phyloP scores from a whole-genome alignment of 306 rosid genomes.

The Ceratonia siliqua region DNA sequence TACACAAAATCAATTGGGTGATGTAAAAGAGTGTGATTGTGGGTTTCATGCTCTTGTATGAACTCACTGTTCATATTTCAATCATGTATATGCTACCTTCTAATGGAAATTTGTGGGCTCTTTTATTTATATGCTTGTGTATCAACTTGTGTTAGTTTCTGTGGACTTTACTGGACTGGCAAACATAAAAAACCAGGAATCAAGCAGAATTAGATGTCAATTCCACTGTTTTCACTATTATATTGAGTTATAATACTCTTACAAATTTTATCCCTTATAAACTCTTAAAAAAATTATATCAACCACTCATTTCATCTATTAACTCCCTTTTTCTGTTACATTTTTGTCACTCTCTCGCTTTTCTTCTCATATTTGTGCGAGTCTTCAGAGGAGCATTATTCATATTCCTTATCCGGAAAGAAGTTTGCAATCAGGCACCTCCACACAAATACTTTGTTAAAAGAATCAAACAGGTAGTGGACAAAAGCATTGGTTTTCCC shows the following conservation, averaged over 20 bases:
- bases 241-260: no score
- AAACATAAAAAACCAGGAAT: no score
- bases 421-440: conserved; percentile 41
- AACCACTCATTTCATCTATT: no score
- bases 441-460: conserved; percentile 27
- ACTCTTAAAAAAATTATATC: no score
- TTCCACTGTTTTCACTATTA: conserved; percentile 23
- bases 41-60: conserved; percentile 33
- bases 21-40: conserved; percentile 31
- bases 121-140: conserved; percentile 26
- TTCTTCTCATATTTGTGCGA: no score
- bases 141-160: conserved; percentile 39
- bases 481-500: conserved; percentile 38
- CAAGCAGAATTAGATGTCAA: no score
- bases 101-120: conserved; percentile 43
- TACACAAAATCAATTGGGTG: conserved; percentile 40
- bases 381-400: no score
- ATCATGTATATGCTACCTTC: conserved; percentile 31
- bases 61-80: conserved; percentile 33
- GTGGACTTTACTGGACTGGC: conserved; percentile 32
- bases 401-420: conserved; percentile 37
- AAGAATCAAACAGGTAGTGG: conserved; percentile 42
- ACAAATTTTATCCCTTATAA: no score
- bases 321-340: no score
- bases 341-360: no score